phyloP scores from a whole-genome alignment of 371 early-diverging fungal genomes.

The Mortierella polycephala region DNA sequence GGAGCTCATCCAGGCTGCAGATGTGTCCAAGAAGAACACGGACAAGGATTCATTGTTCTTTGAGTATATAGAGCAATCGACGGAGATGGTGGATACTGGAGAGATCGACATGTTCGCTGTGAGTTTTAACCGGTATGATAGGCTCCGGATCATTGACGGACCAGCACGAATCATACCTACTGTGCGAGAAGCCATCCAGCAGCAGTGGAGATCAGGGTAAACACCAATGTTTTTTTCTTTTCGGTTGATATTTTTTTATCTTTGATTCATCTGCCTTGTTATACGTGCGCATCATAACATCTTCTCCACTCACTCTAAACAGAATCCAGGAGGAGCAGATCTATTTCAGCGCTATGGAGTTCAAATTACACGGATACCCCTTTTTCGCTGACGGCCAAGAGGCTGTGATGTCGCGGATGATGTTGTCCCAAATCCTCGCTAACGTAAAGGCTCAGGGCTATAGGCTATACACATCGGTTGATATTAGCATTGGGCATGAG shows the following conservation, averaged over 20 bases:
- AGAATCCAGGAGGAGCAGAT: slow-evolving; percentile 21
- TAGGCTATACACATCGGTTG: slow-evolving; percentile 30
- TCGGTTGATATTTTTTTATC: neutral
- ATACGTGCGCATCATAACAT: neutral
- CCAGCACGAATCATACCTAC: slow-evolving; percentile 8
- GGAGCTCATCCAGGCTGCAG: slow-evolving; percentile 38
- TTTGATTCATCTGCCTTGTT: neutral
- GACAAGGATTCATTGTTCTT: slow-evolving; percentile 48
- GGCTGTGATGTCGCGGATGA: slow-evolving; percentile 18
- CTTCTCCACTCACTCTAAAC: neutral
- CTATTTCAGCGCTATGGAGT: slow-evolving; percentile 23
- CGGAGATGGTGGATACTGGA: neutral
- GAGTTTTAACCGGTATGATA: slow-evolving; percentile 31
- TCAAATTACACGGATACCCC: slow-evolving; percentile 39
- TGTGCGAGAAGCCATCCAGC: slow-evolving; percentile 19
- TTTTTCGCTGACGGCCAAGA: slow-evolving; percentile 15
- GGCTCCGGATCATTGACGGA: slow-evolving; percentile 39
- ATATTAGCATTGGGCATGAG: slow-evolving; percentile 21
- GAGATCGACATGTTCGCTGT: slow-evolving; percentile 32
- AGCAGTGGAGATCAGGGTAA: slow-evolving; percentile 20
- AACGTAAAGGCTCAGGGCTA: slow-evolving; percentile 24
- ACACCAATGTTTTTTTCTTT: neutral
- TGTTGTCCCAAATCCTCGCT: slow-evolving; percentile 33
- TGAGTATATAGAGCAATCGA: neutral
- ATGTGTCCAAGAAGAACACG: slow-evolving; percentile 16